phyloP scores from a whole-genome alignment of 768 basidiomycete genomes.

The Coprinopsis strossmayeri region DNA sequence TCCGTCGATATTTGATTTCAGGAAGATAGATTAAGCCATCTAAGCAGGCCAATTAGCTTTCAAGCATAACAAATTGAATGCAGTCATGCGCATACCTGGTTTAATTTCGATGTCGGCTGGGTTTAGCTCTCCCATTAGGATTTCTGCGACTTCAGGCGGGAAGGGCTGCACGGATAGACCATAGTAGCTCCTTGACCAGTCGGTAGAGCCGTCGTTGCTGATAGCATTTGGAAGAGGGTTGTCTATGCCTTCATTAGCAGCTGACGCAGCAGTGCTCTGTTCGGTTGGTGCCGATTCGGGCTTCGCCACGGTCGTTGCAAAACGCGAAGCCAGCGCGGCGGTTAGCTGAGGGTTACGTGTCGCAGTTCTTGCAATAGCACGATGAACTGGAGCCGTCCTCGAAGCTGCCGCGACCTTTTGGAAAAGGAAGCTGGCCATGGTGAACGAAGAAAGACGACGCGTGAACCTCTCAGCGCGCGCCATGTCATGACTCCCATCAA shows the following conservation, averaged over 20 bases:
- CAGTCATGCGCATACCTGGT: constrained; percentile 56
- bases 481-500: neutral
- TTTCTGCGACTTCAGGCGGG: constrained; percentile 61
- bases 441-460: neutral
- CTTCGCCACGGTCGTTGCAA: too few relatives aligned
- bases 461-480: neutral
- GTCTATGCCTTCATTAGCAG: neutral
- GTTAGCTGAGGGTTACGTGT: neutral
- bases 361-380: neutral
- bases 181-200: constrained; percentile 87
- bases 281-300: neutral
- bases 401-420: neutral
- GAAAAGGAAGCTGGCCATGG: neutral
- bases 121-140: constrained; percentile 69
- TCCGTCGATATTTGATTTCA: constrained; percentile 93
- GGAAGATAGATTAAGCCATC: constrained; percentile 94
- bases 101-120: constrained; percentile 87
- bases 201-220: constrained; percentile 33
- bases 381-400: neutral
- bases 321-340: too few relatives aligned
- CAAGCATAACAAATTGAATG: neutral
- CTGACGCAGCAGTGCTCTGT: neutral
- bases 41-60: constrained; percentile 26
- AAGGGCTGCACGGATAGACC: constrained; percentile 79
- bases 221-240: constrained; percentile 13